A percentile compares a stretch with the other conserved stretches of the same genome.
Evolutionary conservation across 2,329 filamentous ascomycete genomes (phyloP).

Genomic region (Botryosphaeria dothidea): DNA sequence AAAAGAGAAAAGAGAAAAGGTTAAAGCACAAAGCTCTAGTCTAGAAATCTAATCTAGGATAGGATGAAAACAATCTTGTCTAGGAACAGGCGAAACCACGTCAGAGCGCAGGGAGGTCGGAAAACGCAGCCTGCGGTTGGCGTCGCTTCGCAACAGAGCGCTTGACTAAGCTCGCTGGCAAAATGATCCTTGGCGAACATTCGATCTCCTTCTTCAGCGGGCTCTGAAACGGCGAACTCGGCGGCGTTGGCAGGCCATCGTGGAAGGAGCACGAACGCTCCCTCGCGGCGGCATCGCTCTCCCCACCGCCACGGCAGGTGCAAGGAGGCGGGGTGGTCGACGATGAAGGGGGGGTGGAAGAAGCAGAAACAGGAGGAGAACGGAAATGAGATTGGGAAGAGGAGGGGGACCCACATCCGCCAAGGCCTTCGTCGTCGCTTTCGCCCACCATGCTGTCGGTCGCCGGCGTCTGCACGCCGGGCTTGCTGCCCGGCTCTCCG

Average conservation of each 20-base stretch:
- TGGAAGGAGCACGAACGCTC: constrained; percentile 10
- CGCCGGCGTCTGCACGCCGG: constrained; percentile 41
- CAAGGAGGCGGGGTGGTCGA: not conserved
- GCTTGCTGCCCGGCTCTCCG: constrained; percentile 47
- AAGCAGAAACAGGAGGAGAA: constrained; percentile 1
- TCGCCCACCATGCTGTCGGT: constrained; percentile 67
- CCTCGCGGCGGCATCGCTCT: not conserved
- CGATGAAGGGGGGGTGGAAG: not conserved
- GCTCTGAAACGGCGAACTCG: constrained; percentile 10
- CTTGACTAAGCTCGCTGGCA: not conserved
- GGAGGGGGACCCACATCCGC: constrained; percentile 69
- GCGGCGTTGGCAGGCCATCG: constrained; percentile 18
- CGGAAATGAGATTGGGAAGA: constrained; percentile 4
- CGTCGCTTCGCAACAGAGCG: not conserved
- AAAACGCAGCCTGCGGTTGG: not conserved
- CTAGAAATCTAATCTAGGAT: constrained; percentile 3
- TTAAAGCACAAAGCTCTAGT: not conserved
- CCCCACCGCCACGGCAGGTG: not conserved
- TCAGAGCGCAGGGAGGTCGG: not conserved
- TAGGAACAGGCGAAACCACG: not conserved
- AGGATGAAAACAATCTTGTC: not conserved
- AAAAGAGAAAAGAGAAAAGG: not conserved
- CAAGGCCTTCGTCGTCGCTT: constrained; percentile 85
- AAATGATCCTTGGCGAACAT: not conserved
- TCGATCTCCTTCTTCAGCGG: constrained; percentile 9